Evolutionary conservation across 345 rosid species (phyloP), one percentile per base, ranked within the genome.

Genomic region (Streptanthus diversifolius): DNA sequence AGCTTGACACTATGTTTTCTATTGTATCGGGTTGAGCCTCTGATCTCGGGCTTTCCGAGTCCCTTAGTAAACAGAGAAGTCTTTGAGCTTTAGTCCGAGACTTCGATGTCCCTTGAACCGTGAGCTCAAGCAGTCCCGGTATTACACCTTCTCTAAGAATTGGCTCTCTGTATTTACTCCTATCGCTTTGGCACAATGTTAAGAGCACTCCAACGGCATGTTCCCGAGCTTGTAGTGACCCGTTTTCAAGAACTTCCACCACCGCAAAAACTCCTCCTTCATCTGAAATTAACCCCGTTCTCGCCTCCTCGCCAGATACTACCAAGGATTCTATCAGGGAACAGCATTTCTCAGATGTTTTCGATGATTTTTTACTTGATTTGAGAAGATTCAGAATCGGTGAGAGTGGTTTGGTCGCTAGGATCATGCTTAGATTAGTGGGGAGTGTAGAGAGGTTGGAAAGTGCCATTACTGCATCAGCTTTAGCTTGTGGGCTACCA

Each of bases 111-210:
- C 99, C 99, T 80, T 91, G 98, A 51, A 95, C 98, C 5, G 98
- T 95, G 5, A 95, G 92, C 84, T 95, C 98, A 1, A 95, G 98
- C 27, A 95, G 81, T 58, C 99, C 99, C 0, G 99, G 99, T 64
- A 95, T 95, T 10, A 90, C 99, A 54, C 99, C 99, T 85, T 95
- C 99, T 84, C 75, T 73, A 13, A 95, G 93, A 64, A 95, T 95
- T 3, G 90, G 98, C 79, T 90, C 93, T 77, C 98, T 81, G 66
- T 86, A 95, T 84, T 79, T 91, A 84, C 90, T 83, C 21, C 99
- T 82, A 54, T 95, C 92, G 12, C 91, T 88, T 81, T 95, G 86
- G 66, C 99, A 95, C 83, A 90, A 65, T 2, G 84, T 82, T 44
- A 95, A 78, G 17, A 95, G 83, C 5, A 89, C 84, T 52, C 98